Conservation (phyloP, 73 alveolate genomes). For the Paramecium primaurelia region DNA sequence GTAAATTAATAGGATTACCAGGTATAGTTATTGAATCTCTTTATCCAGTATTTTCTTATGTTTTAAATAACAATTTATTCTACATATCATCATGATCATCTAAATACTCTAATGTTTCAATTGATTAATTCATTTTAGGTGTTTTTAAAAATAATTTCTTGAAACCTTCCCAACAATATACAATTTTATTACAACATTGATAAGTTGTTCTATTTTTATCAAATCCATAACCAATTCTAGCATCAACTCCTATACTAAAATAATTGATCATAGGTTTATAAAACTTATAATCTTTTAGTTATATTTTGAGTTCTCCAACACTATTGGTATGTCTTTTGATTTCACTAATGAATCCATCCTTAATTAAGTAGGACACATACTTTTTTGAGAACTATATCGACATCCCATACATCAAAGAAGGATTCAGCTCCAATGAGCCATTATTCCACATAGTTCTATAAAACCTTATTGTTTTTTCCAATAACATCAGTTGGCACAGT, state of each 20-base stretch:
- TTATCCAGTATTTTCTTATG: background rate
- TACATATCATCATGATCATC: constrained; percentile 46
- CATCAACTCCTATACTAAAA: constrained; percentile 92
- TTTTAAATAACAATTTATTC: background rate
- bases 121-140: constrained; percentile 27
- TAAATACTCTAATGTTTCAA: constrained; percentile 37
- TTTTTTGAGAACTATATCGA: constrained; percentile 66
- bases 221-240: constrained; percentile 91
- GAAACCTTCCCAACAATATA: constrained; percentile 95
- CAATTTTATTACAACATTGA: constrained; percentile 72
- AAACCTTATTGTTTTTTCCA: constrained; percentile 49
- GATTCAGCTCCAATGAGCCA: constrained; percentile 66
- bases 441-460: constrained; percentile 28
- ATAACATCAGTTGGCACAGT: constrained; percentile 55
- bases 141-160: constrained; percentile 75
- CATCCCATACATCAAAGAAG: constrained; percentile 88
- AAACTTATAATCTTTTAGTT: background rate
- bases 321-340: background rate
- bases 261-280: constrained; percentile 65
- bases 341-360: constrained; percentile 64
- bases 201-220: constrained; percentile 82
- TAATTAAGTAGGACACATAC: constrained; percentile 40
- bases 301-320: background rate
- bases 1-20: constrained; percentile 51
- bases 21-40: constrained; percentile 77